Base-by-base conservation (phyloP, 192 early-diverging fungal genomes). In the Coemansia sp. region DNA sequence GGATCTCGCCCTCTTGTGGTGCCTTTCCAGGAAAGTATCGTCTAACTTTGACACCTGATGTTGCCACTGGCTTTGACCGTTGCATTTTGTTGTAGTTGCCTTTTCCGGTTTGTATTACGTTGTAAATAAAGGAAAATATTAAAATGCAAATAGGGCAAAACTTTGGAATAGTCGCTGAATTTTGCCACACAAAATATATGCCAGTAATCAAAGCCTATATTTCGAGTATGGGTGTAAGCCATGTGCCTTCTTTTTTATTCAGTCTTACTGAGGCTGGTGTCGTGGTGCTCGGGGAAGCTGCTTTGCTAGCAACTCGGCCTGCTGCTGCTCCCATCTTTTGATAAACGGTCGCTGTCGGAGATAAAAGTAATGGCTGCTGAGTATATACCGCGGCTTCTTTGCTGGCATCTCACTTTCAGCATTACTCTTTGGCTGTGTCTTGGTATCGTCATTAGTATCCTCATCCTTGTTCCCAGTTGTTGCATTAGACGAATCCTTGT, bases 11-110 rank as follows among this genome's bases (percentile, higher is more conserved):
- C 38, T 24, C 47, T 21, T 59, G 58, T 4, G 77, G 77, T 29
- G 67, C 77, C 47, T 80, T 80, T 5, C 77, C 77, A 6, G 77
- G 77, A 54, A 80, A 80, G 47, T 80, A 80, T 14, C 77, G 66
- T 51, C 56, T 53, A 1, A 70, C 67, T 22, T 54, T 65, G 24
- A 44, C 67, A 6, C 77, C 71, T 6, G 77, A 80, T 4, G 70
- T 80, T 21, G 63, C 58, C 3, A 67, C 69, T 2, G 52, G 19
- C 21, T 31, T 30, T 22, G 23, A 24, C 23, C 44, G 16, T n/a
- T 44, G 43, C 43, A 44, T 44, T 54, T 19, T 32, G 21, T 9
- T 60, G 14, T 35, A 11, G 60, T 40, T 8, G 48, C 9, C 27
- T 43, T 50, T 40, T 40, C 12, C 9, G 9, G 35, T n/a, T n/a